These are phyloP conservation scores for Cladosporium cucumerinum DNA, from an alignment of 2,329 filamentous ascomycete genomes.

Conservation along the genomic window DNA sequence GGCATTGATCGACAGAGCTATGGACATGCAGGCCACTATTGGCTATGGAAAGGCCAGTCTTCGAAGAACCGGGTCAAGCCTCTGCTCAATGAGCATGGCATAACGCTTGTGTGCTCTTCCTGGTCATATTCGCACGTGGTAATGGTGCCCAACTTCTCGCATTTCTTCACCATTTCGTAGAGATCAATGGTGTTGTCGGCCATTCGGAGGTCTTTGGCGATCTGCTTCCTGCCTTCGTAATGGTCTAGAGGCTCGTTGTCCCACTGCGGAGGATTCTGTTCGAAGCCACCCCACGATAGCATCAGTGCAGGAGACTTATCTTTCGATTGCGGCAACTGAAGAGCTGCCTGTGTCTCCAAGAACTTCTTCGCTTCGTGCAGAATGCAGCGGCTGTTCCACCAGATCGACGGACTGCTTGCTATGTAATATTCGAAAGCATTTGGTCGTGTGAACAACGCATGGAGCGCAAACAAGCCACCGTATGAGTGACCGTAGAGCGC, in stretches of 20 bases:
- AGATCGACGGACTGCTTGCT: constrained; percentile 47
- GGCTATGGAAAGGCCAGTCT: constrained; percentile 12
- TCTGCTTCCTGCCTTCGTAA: constrained; percentile 28
- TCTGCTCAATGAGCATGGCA: constrained; percentile 29
- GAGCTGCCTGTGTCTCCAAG: constrained; percentile 29
- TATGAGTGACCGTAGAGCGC: constrained; percentile 52
- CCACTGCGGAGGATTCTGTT: constrained; percentile 32
- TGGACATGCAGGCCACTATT: neutral
- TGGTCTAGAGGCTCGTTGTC: constrained; percentile 32
- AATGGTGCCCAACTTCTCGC: constrained; percentile 19
- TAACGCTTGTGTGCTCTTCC: constrained; percentile 36
- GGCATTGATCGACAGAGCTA: neutral
- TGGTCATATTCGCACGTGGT: constrained; percentile 26
- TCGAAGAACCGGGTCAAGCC: constrained; percentile 18
- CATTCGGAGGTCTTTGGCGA: constrained; percentile 26
- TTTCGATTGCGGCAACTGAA: neutral
- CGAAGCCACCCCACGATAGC: constrained; percentile 37
- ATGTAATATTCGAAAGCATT: constrained; percentile 45
- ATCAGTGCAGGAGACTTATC: constrained; percentile 28
- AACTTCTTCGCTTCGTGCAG: constrained; percentile 19
- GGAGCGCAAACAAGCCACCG: constrained; percentile 48
- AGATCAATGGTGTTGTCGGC: constrained; percentile 29
- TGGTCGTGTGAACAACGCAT: constrained; percentile 43
- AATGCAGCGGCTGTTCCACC: constrained; percentile 47
- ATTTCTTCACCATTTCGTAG: constrained; percentile 20